Conservation (phyloP, 2,329 filamentous ascomycete genomes). For the Botryotinia globosa region DNA sequence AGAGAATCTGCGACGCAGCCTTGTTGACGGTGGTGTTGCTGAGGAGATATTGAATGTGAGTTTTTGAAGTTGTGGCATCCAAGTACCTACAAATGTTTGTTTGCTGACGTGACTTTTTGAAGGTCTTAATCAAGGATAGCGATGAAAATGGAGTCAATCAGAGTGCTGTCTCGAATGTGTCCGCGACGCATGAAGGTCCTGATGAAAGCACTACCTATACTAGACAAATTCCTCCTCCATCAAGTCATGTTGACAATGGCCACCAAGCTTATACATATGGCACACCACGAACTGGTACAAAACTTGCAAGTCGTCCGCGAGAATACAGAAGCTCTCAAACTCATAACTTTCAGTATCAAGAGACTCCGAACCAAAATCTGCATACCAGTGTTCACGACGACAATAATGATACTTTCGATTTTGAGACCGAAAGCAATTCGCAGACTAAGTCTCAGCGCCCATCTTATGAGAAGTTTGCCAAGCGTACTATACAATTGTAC, state of each 20-base stretch:
- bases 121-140: conserved; percentile 35
- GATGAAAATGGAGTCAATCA: conserved; percentile 24
- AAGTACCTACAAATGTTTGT: not conserved
- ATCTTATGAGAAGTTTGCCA: conserved; percentile 35
- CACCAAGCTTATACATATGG: conserved; percentile 32
- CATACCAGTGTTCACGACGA: conserved; percentile 30
- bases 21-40: conserved; percentile 49
- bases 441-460: conserved; percentile 26
- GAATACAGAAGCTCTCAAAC: conserved; percentile 26
- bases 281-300: conserved; percentile 26
- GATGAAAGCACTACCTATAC: conserved; percentile 24
- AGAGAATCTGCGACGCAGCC: conserved; percentile 46
- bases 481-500: conserved; percentile 60
- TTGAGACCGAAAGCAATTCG: conserved; percentile 28
- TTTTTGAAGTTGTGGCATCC: not conserved
- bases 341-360: conserved; percentile 22
- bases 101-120: conserved; percentile 22
- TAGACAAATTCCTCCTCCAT: conserved; percentile 24
- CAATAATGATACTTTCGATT: conserved; percentile 29
- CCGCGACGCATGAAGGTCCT: conserved; percentile 18
- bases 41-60: conserved; percentile 45
- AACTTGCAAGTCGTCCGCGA: conserved; percentile 20
- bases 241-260: conserved; percentile 22
- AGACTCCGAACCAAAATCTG: conserved; percentile 20
- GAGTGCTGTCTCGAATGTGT: conserved; percentile 20